Conservation (phyloP, 2,329 filamentous ascomycete species). For the Pseudopyricularia cyperi region DNA sequence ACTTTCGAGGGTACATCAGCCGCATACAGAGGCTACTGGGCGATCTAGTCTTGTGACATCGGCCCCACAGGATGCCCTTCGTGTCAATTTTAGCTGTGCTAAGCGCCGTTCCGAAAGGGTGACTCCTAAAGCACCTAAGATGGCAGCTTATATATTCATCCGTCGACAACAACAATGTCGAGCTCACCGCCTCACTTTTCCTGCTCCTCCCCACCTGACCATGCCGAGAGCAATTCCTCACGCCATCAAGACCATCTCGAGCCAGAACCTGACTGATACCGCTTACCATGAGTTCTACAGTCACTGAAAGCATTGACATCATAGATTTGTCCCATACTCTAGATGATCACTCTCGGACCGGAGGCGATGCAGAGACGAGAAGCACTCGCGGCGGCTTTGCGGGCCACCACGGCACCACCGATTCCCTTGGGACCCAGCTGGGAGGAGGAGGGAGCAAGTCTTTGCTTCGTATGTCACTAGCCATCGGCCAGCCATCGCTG, state of each 20-base stretch:
- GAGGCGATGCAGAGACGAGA: background rate
- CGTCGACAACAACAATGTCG: too few species aligned
- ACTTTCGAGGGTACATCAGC: too few species aligned
- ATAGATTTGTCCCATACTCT: background rate
- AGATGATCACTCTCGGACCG: background rate
- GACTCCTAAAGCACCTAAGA: too few species aligned
- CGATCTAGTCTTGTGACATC: background rate
- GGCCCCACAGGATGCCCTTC: background rate
- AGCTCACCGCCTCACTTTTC: too few species aligned
- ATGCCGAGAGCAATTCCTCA: too few species aligned
- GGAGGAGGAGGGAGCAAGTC: background rate
- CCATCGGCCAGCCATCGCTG: slow-evolving; percentile 9
- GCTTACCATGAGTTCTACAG: background rate
- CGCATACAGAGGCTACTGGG: too few species aligned
- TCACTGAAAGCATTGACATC: background rate
- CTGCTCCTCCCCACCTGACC: too few species aligned
- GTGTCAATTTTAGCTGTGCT: too few species aligned
- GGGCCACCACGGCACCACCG: background rate
- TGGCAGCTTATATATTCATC: too few species aligned
- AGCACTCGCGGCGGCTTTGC: too few species aligned
- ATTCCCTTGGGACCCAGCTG: background rate
- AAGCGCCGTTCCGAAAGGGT: too few species aligned
- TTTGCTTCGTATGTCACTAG: background rate
- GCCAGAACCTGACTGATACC: too few species aligned
- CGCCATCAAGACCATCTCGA: background rate